Conservation (phyloP, 352 stramenopile genomes). For the Phytopythium montanum region DNA sequence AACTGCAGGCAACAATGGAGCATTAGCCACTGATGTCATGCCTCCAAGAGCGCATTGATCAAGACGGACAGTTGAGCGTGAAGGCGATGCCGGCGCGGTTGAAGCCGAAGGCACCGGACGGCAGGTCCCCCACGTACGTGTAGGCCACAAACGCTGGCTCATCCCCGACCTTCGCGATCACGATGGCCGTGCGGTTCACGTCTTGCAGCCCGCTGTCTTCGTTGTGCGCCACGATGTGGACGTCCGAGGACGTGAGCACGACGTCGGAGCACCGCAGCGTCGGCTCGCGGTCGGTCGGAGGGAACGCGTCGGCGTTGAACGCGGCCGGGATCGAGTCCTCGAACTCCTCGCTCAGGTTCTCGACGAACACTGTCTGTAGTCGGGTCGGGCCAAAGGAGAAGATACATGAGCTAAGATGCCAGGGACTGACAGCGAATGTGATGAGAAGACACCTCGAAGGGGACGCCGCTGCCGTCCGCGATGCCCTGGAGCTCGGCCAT, state of each 20-base stretch:
- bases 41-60: neutral
- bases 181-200: constrained; percentile 61
- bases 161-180: constrained; percentile 49
- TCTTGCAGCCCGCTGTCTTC: constrained; percentile 52
- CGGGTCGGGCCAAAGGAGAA: neutral
- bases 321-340: constrained; percentile 44
- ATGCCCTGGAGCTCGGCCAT: constrained; percentile 64
- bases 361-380: constrained; percentile 51
- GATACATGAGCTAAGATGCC: constrained; percentile 1
- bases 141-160: constrained; percentile 61
- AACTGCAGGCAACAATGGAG: constrained; percentile 30
- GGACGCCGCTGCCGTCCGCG: constrained; percentile 45
- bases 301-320: constrained; percentile 24
- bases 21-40: no score
- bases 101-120: constrained; percentile 67
- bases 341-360: constrained; percentile 78
- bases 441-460: constrained; percentile 32
- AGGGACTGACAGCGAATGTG: neutral
- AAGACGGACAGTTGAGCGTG: constrained; percentile 70
- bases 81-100: constrained; percentile 68
- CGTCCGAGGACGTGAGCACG: constrained; percentile 36
- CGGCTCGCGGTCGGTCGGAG: constrained; percentile 16
- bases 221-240: constrained; percentile 66
- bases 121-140: constrained; percentile 72
- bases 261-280: constrained; percentile 66